These are phyloP conservation scores for Mycena olivaceomarginata DNA, from an alignment of 768 basidiomycete genomes.

Conservation along the genomic window DNA sequence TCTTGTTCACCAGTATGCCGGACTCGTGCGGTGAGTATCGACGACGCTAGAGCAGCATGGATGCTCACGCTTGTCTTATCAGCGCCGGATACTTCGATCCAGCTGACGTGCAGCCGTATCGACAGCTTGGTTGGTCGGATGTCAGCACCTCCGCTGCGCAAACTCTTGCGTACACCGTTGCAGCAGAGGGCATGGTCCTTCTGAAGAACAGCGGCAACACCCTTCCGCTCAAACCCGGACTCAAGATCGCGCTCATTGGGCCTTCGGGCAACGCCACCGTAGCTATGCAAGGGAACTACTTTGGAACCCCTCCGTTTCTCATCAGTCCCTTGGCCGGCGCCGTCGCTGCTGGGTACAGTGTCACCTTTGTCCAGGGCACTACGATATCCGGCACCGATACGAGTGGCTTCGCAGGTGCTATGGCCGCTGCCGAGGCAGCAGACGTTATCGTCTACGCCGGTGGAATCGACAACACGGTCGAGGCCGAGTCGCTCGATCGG, in stretches of 20 bases:
- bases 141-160: conserved; percentile 70
- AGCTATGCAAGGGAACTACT: conserved; percentile 77
- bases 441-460: conserved; percentile 73
- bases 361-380: conserved; percentile 65
- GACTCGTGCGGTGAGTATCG: conserved; percentile 68
- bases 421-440: conserved; percentile 68
- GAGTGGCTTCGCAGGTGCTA: conserved; percentile 67
- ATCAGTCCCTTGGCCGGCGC: conserved; percentile 71
- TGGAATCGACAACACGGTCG: conserved; percentile 72
- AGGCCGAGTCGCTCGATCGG: conserved; percentile 69
- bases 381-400: conserved; percentile 60
- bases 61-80: conserved; percentile 42
- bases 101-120: conserved; percentile 67
- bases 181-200: conserved; percentile 74
- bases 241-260: conserved; percentile 77
- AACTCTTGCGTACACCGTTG: conserved; percentile 72
- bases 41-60: not conserved
- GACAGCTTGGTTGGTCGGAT: conserved; percentile 68
- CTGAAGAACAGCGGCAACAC: conserved; percentile 78
- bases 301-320: conserved; percentile 73
- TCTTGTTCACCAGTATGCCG: conserved; percentile 69
- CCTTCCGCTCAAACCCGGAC: conserved; percentile 68
- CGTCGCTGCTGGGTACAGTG: conserved; percentile 65
- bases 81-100: conserved; percentile 77
- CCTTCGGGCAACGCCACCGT: conserved; percentile 75